Conservation (phyloP, 495 filamentous ascomycete species). For the Pyrenula massariospora region DNA sequence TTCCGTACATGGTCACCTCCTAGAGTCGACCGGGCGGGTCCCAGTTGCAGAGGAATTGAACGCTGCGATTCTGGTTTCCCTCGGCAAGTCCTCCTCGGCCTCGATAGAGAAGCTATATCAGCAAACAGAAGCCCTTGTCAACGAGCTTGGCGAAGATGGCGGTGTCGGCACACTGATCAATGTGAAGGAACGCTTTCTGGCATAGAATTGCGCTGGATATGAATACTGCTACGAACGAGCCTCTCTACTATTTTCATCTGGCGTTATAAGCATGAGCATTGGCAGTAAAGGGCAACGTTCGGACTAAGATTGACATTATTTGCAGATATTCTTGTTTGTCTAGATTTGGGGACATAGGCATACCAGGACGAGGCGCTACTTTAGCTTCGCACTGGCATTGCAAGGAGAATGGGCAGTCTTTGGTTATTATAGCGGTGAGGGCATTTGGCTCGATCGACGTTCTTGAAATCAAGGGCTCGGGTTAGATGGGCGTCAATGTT, state of each 20-base stretch:
- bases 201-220: neutral
- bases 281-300: neutral
- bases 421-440: neutral
- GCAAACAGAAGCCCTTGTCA: conserved; percentile 76
- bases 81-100: conserved; percentile 81
- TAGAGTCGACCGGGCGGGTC: conserved; percentile 64
- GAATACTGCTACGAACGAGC: too few species aligned
- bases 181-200: conserved; percentile 34
- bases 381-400: neutral
- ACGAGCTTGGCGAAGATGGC: conserved; percentile 71
- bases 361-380: neutral
- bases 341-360: neutral
- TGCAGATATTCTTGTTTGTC: neutral
- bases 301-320: neutral
- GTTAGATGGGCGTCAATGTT: neutral
- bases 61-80: conserved; percentile 79
- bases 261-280: too few species aligned
- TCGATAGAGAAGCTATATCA: conserved; percentile 79
- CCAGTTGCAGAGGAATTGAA: conserved; percentile 90
- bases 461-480: neutral
- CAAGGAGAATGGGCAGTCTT: neutral
- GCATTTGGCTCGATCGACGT: neutral
- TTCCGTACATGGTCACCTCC: conserved; percentile 60
- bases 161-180: conserved; percentile 83
- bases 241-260: too few species aligned